phyloP scores from a whole-genome alignment of 129 eudicot genomes.

The Cynara cardunculus region DNA sequence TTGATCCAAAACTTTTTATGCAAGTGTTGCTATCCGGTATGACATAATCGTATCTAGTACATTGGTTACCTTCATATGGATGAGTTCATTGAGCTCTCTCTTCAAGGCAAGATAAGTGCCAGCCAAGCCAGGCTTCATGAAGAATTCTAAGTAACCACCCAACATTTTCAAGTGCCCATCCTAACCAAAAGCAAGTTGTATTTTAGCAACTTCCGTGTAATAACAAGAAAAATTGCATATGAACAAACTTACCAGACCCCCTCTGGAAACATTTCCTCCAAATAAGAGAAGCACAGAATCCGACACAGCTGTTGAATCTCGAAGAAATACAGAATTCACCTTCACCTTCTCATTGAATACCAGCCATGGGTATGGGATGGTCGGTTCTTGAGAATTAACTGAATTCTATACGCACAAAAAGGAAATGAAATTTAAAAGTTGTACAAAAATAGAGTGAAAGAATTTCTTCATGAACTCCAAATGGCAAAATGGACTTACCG shows the following conservation, averaged over 20 bases:
- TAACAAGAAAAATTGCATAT: background rate
- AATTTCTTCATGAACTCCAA: background rate
- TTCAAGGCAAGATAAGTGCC: slow-evolving; percentile 55
- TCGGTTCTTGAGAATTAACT: slow-evolving; percentile 74
- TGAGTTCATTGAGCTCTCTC: slow-evolving; percentile 78
- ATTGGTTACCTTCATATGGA: slow-evolving; percentile 63
- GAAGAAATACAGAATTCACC: slow-evolving; percentile 79
- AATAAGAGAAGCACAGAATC: slow-evolving; percentile 85
- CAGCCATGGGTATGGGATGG: slow-evolving; percentile 91
- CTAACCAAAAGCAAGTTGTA: slow-evolving; percentile 28
- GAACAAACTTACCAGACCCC: slow-evolving; percentile 53
- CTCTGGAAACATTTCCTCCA: slow-evolving; percentile 74
- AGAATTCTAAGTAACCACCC: slow-evolving; percentile 91
- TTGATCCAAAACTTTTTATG: too few relatives aligned
- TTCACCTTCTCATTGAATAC: slow-evolving; percentile 92
- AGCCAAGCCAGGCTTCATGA: slow-evolving; percentile 84
- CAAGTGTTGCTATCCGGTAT: too few relatives aligned
- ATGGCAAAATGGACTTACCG: slow-evolving; percentile 45
- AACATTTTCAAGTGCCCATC: slow-evolving; percentile 96
- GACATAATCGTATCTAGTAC: background rate
- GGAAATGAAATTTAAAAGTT: slow-evolving; percentile 2
- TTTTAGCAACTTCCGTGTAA: background rate
- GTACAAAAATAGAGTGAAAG: background rate
- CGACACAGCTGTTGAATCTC: slow-evolving; percentile 95
- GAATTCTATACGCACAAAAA: slow-evolving; percentile 54